Percentiles rank a stretch among this genome's conserved stretches.
phyloP scores from a whole-genome alignment of 352 stramenopile species.

The Globisporangium mamillatum region DNA sequence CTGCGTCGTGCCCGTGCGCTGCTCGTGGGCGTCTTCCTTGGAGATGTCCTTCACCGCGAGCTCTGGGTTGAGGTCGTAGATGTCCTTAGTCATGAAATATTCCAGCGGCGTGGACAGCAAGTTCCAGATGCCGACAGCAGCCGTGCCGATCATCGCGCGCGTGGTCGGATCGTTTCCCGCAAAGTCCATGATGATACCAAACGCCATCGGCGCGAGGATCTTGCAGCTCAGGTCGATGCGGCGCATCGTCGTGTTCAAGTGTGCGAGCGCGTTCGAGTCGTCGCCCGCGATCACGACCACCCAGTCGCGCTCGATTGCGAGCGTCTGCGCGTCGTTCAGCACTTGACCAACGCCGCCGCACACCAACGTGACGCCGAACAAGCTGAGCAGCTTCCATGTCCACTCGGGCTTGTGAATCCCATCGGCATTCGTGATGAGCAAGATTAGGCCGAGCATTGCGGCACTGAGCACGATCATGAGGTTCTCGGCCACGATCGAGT shows the following conservation, averaged over 20 bases:
- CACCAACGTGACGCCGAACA: conserved; percentile 56
- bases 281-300: conserved; percentile 73
- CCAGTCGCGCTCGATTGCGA: conserved; percentile 85
- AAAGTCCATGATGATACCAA: conserved; percentile 83
- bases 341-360: conserved; percentile 71
- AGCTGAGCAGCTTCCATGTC: conserved; percentile 37
- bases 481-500: conserved; percentile 75
- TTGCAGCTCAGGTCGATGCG: conserved; percentile 82
- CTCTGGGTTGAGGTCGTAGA: conserved; percentile 55
- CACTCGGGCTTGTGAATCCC: conserved; percentile 53
- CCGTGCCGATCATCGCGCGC: conserved; percentile 58
- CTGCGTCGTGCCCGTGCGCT: conserved; percentile 15
- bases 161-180: conserved; percentile 56
- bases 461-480: conserved; percentile 71
- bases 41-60: conserved; percentile 34
- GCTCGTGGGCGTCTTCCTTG: conserved; percentile 19
- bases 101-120: conserved; percentile 74
- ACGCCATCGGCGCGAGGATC: conserved; percentile 67
- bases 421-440: conserved; percentile 61
- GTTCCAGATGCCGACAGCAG: conserved; percentile 75
- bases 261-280: conserved; percentile 43
- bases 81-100: conserved; percentile 67
- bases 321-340: conserved; percentile 71
- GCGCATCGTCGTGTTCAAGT: conserved; percentile 77
- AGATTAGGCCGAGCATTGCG: conserved; percentile 52